Conservation (phyloP, 169 alveolate species). For the Babesia sp. region DNA sequence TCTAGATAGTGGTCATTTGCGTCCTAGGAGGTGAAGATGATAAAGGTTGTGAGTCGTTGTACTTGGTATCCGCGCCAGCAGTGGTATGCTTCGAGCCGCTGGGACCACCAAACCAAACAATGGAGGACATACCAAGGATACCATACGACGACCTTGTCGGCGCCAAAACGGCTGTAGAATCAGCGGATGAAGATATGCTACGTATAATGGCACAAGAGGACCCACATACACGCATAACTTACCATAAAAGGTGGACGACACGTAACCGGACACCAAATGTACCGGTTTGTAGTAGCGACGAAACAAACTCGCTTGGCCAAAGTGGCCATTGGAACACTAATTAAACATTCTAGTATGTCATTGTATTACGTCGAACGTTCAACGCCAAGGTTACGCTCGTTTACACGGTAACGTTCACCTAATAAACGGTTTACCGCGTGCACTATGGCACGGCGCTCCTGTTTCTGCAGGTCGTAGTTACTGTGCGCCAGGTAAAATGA, state of each 20-base stretch:
- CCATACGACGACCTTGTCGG: constrained; percentile 36
- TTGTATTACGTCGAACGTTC: constrained; percentile 1
- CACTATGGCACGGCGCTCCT: constrained; percentile 57
- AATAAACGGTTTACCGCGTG: constrained; percentile 62
- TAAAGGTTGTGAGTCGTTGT: constrained; percentile 5
- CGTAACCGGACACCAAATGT: background rate
- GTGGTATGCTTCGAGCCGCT: constrained; percentile 22
- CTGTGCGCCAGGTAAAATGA: constrained; percentile 52
- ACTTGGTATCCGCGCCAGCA: constrained; percentile 26
- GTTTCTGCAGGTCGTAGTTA: constrained; percentile 41
- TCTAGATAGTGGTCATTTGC: background rate
- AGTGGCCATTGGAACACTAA: background rate
- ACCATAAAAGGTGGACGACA: constrained; percentile 5
- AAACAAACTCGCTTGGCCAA: background rate
- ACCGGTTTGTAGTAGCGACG: background rate
- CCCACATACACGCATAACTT: background rate
- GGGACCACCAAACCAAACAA: constrained; percentile 41
- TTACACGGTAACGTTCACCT: constrained; percentile 51
- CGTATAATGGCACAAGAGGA: background rate
- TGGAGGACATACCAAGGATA: constrained; percentile 54
- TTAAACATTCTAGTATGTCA: background rate
- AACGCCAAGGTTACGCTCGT: constrained; percentile 33
- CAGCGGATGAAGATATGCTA: background rate
- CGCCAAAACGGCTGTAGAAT: background rate
- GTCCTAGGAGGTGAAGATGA: constrained; percentile 8